Conservation (phyloP, 1,284 basidiomycete genomes). For the Apiotrichum montevideense region DNA sequence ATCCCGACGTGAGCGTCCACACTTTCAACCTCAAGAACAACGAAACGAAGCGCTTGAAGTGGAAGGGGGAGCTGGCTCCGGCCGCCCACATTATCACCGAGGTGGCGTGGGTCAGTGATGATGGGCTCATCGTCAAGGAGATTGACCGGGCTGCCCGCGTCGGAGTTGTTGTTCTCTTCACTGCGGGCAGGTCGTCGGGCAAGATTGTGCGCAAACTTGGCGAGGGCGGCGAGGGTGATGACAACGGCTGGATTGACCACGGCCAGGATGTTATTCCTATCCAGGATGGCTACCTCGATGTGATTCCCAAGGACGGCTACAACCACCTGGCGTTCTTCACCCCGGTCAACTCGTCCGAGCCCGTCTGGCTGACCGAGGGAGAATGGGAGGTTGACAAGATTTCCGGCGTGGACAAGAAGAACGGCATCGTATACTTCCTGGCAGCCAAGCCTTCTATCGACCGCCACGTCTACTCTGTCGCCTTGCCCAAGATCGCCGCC, state of each 20-base stretch:
- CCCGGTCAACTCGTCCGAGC: constrained; percentile 60
- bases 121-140: constrained; percentile 75
- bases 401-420: constrained; percentile 62
- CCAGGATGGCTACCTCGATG: constrained; percentile 69
- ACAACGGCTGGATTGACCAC: constrained; percentile 86
- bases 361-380: constrained; percentile 76
- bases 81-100: constrained; percentile 71
- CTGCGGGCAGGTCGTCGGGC: constrained; percentile 50
- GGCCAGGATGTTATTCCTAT: constrained; percentile 47
- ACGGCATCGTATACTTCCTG: constrained; percentile 74
- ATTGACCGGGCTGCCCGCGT: constrained; percentile 73
- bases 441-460: constrained; percentile 77
- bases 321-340: constrained; percentile 85
- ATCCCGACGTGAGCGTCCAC: constrained; percentile 77
- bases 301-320: constrained; percentile 76
- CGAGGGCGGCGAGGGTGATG: constrained; percentile 72
- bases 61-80: constrained; percentile 56
- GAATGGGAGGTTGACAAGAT: constrained; percentile 85
- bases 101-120: constrained; percentile 75
- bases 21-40: constrained; percentile 61
- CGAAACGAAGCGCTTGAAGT: constrained; percentile 57
- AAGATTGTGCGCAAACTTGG: constrained; percentile 67
- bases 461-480: constrained; percentile 73
- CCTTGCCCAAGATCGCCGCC: constrained; percentile 51
- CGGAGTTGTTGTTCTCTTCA: constrained; percentile 71